Base-by-base conservation (phyloP, 2,329 filamentous ascomycete species). In the Arthrobotrys conoides region DNA sequence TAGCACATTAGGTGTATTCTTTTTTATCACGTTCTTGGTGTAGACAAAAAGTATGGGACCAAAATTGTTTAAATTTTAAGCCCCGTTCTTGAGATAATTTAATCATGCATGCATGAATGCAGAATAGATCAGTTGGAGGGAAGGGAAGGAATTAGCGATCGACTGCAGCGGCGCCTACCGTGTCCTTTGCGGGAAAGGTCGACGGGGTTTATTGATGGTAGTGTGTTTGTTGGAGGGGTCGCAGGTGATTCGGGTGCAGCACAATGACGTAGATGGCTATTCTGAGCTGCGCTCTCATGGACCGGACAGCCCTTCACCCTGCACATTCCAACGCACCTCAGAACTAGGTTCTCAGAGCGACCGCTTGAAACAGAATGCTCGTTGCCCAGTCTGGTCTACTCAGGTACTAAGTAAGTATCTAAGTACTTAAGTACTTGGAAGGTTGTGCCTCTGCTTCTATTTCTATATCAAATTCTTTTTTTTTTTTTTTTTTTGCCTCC, bases 201-300 rank as follows among this genome's bases (percentile, higher is more conserved):
- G 6, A 48, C 38, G 5, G 12, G 12, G 24, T 55, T 18, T 55
- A n/a, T 55, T 9, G 36, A 55, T 18, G 9, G 14, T 27, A 36
- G 16, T 38, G 33, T 61, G 57, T 27, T 18, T 61, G 36, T 61
- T 20, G 38, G 36, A 61, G 49, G 36, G 20, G 18, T 51, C 14
- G 20, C 18, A 41, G 38, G 55, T 55, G 51, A 44, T 66, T 73
- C 38, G 36, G 46, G 70, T 48, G 53, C 27, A 51, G 55, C 68
- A 57, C 51, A 61, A 68, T 78, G 75, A 78, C 75, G 75, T 78
- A 70, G 61, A 71, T 69, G 75, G 75, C 75, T 71, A 18, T 61
- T 44, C 57, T 36, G 57, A 57, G 53, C 38, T 44, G 64, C 46
- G 20, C 36, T 61, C 41, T 65, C 41, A 41, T 41, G 49, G 33